Percentiles rank a stretch among this genome's conserved stretches.
Conservation (phyloP, 140 eudicot species). For the Flaveria floridana region DNA sequence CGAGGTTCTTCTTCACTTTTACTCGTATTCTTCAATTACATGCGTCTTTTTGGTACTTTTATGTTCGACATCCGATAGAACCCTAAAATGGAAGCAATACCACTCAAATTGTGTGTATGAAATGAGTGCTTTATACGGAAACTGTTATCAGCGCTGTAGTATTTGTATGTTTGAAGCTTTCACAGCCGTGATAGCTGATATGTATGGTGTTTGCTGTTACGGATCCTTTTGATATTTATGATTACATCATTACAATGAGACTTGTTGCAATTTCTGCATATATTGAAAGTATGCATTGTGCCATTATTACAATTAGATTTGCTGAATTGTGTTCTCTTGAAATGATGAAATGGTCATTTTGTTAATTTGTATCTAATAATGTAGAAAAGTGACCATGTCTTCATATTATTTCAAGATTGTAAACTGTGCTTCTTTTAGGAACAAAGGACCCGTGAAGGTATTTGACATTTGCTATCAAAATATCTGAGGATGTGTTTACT, state of each 20-base stretch:
- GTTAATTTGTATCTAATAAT: background rate
- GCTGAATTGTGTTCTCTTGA: background rate
- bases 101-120: conserved; percentile 5
- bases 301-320: background rate
- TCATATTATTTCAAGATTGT: background rate
- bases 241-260: background rate
- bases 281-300: background rate
- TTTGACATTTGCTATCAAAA: background rate
- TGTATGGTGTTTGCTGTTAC: background rate
- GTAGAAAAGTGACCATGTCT: background rate
- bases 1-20: conserved; percentile 41
- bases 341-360: background rate
- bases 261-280: background rate
- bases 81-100: conserved; percentile 4
- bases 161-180: background rate
- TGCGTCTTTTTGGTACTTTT: background rate
- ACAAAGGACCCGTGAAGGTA: background rate
- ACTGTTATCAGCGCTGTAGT: background rate
- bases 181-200: background rate
- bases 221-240: background rate
- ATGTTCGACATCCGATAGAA: background rate
- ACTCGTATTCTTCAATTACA: background rate
- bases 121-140: background rate
- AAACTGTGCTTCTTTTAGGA: background rate
- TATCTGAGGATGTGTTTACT: background rate